phyloP scores from a whole-genome alignment of 306 rosid genomes.

The Crataegus laevigata region DNA sequence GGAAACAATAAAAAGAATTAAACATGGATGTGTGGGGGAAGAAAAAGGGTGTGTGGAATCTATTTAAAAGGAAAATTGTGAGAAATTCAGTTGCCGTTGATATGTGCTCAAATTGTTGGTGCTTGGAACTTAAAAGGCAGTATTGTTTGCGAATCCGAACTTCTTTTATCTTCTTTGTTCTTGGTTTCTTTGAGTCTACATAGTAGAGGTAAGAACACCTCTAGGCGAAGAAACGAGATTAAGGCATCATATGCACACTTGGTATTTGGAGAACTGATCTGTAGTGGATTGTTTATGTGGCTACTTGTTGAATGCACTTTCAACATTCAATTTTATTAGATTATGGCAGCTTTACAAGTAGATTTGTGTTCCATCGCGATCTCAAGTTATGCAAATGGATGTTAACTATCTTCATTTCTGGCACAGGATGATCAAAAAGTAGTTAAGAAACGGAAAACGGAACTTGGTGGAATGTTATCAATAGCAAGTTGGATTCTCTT shows the following conservation, averaged over 20 bases:
- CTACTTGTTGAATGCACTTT: not conserved
- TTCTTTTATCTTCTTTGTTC: not conserved
- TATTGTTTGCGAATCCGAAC: not conserved
- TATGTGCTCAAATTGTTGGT: not conserved
- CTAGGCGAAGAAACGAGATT: not conserved
- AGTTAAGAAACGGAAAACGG: slow-evolving; percentile 92
- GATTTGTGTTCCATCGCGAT: not conserved
- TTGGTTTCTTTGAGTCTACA: not conserved
- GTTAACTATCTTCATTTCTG: slow-evolving; percentile 4
- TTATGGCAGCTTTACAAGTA: not conserved
- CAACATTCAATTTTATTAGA: not conserved
- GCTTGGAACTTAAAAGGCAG: not conserved
- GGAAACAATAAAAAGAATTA: too few species aligned
- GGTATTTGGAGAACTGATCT: not conserved
- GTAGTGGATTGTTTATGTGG: not conserved
- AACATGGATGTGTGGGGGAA: too few species aligned
- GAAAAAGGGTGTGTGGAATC: too few species aligned
- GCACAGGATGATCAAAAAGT: slow-evolving; percentile 78
- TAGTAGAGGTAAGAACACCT: not conserved
- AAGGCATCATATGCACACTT: not conserved
- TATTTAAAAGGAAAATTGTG: not conserved
- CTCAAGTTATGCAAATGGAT: not conserved
- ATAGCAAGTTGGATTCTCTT: slow-evolving; percentile 96
- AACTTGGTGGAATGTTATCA: slow-evolving; percentile 96
- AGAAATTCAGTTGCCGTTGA: not conserved